Evolutionary conservation across 257 asterid genomes (phyloP), one percentile per base, ranked within the genome.

Genomic region (Solanum lignicaule): DNA sequence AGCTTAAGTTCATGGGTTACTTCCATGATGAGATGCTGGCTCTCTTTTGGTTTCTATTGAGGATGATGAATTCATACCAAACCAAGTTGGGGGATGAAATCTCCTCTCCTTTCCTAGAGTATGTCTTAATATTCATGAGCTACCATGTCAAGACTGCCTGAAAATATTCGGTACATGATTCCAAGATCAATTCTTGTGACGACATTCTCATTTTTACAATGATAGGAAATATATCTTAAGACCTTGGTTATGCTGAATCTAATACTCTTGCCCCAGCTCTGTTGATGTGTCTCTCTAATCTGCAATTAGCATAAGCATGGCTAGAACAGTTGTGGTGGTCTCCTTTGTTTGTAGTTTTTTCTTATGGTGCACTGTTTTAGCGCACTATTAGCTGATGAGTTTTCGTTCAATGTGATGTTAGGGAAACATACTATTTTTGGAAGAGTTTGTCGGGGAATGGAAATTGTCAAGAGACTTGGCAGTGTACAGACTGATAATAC

Each of bases 351-450:
- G 33, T 43, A 11, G 88, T 46, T 83, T 85, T 69, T 85, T 76
- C 46, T 43, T 83, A 87, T 60, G 12, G 76, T 66, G 72, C 72
- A 68, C 78, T 72, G 74, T 46, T 36, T 10, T 38, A 48, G n/a
- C 14, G 3, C 69, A 83, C 62, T 72, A 32, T 66, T 23, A 89
- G 87, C 62, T 84, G 87, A 79, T 58, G n/a, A 55, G 58, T 6
- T 69, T 88, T 83, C 29, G 27, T n/a, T 87, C 69, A 60, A 68
- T 66, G 83, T 32, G 91, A 48, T 74, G 27, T 74, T 74, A 96
- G 99, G 99, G 88, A 97, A 97, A 27, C 99, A 97, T 89, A 94
- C 99, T 23, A 94, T 97, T 91, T 97, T 97, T 87, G 99, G 99
- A 83, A 92, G 99, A 90, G 97, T 95, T 69, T 96, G 96, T 88